Conservation (phyloP, 1,139 yeast species). For the Magnusiomyces magnusii region DNA sequence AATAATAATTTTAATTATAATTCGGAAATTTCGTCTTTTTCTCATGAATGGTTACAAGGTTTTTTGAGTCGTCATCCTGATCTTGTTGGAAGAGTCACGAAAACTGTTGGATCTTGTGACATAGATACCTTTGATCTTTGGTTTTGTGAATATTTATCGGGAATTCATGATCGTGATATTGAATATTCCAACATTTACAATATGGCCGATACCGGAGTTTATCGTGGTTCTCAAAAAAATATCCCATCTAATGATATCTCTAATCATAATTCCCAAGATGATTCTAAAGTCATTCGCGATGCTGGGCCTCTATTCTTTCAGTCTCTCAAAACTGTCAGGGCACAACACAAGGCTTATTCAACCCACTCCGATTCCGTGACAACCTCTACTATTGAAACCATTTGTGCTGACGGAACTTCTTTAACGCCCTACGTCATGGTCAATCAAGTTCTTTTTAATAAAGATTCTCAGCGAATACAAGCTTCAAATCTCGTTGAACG, state of each 20-base stretch:
- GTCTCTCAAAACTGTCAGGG: background rate
- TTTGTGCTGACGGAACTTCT: conserved; percentile 8
- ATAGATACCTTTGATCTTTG: conserved; percentile 4
- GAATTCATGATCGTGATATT: conserved; percentile 6
- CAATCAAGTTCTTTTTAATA: background rate
- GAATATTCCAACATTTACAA: conserved; percentile 6
- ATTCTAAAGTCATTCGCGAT: conserved; percentile 53
- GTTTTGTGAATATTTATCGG: conserved; percentile 7
- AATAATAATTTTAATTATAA: background rate
- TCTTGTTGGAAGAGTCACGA: conserved; percentile 2
- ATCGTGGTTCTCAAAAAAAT: background rate
- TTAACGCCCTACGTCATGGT: conserved; percentile 3
- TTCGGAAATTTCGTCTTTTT: background rate
- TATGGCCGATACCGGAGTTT: background rate
- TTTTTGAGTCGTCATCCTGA: conserved; percentile 7
- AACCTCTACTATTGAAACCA: background rate
- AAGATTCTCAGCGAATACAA: background rate
- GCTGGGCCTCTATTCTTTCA: background rate
- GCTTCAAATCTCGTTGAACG: background rate
- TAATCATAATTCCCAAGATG: conserved; percentile 34
- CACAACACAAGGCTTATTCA: background rate
- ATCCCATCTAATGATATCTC: background rate
- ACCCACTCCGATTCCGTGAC: background rate
- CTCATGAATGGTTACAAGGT: conserved; percentile 9
- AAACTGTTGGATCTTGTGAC: background rate